Evolutionary conservation across 2,329 filamentous ascomycete genomes (phyloP).

Genomic region (Botrytis deweyae): DNA sequence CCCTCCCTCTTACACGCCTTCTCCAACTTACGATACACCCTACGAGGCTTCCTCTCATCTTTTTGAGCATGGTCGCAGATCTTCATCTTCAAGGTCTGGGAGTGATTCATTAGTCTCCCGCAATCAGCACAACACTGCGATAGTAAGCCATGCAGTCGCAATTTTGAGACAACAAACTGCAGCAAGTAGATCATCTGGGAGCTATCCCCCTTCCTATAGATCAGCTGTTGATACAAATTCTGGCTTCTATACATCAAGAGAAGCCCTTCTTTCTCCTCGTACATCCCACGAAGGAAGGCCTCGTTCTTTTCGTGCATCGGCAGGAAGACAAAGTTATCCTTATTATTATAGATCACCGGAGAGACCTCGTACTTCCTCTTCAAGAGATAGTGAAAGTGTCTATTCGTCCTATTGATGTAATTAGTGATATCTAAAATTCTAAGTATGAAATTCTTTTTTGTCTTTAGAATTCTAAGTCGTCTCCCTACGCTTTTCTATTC

Average conservation of each 20-base stretch:
- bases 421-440: rapidly evolving
- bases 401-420: not conserved
- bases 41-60: not conserved
- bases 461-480: no score
- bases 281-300: not conserved
- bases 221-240: rapidly evolving
- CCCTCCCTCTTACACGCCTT: no score
- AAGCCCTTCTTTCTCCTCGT: not conserved
- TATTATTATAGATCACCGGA: not conserved
- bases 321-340: not conserved
- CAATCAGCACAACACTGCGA: not conserved
- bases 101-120: rapidly evolving
- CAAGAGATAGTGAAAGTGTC: not conserved
- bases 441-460: no score
- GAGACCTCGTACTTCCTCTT: not conserved
- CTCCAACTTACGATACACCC: not conserved
- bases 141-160: not conserved
- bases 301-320: not conserved
- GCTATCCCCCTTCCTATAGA: not conserved
- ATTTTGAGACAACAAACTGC: not conserved
- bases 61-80: not conserved
- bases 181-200: not conserved
- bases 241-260: not conserved
- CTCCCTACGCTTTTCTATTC: no score
- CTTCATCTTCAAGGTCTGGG: not conserved